These are phyloP conservation scores for Ogataea sp. DNA, from an alignment of 805 yeast genomes.

Conservation along the genomic window DNA sequence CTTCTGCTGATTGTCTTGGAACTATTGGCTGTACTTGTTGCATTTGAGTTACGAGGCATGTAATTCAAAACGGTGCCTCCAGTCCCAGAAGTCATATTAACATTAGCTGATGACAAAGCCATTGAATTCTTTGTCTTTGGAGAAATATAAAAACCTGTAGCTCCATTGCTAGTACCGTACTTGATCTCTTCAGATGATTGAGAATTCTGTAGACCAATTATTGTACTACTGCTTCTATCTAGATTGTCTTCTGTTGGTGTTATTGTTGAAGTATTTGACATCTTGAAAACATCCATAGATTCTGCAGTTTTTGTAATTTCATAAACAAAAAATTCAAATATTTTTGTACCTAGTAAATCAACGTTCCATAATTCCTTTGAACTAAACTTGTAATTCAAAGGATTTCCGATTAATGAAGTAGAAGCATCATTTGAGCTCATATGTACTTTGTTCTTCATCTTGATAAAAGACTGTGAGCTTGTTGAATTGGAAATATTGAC, in stretches of 20 bases:
- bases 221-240: not conserved
- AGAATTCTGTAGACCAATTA: not conserved
- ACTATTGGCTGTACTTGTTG: not conserved
- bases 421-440: not conserved
- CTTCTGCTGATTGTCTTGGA: not conserved
- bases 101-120: conserved; percentile 6
- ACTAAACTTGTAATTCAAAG: not conserved
- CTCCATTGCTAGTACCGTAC: not conserved
- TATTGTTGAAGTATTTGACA: not conserved
- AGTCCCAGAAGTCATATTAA: conserved; percentile 2
- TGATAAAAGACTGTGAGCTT: not conserved
- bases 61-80: not conserved
- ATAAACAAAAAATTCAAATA: not conserved
- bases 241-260: not conserved
- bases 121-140: conserved; percentile 1
- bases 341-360: not conserved
- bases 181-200: not conserved
- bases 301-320: not conserved
- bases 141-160: not conserved
- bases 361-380: not conserved
- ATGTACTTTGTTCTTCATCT: not conserved
- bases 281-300: not conserved
- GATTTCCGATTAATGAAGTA: not conserved
- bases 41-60: not conserved
- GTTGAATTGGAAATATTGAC: not conserved